Base-by-base conservation (phyloP, 2,329 filamentous ascomycete genomes). In the Berkeleyomyces rouxiae region DNA sequence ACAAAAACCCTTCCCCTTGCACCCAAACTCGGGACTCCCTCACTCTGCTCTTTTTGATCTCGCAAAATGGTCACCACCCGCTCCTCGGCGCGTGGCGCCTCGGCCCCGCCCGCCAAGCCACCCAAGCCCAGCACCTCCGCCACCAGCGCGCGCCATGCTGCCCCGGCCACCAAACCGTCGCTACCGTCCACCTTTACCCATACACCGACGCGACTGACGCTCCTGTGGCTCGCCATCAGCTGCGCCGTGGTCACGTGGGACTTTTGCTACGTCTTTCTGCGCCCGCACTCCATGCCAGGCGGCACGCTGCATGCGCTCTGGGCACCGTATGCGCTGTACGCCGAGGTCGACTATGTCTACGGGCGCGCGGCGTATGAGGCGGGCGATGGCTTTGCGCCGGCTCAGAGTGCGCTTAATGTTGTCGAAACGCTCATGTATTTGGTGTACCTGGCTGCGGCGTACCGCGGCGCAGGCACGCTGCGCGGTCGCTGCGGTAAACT, bases 221-320 rank as follows among this genome's bases (percentile, higher is more conserved):
- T 89, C 51, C 67, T 83, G 66, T 95, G 90, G 90, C 78, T 95
- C 36, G 73, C 79, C 64, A 66, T 92, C 65, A 90, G 87, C 23
- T 74, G 93, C 13, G 88, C 88, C 1, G 79, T 95, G 65, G 88
- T 95, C 58, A 70, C 82, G 59, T 95, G 90, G 90, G 90, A 96
- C 74, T 82, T 81, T 39, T 76, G 77, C 64, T 96, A 95, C 75
- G 83, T 95, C 46, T 77, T 95, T 57, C 76, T 88, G 61, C 87
- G 90, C 23, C 90, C 90, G 39, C 82, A 85, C 72, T 87, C 84
- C 63, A 93, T 96, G 87, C 82, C 85, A 0, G 88, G 88, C 67
- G 90, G 90, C 13, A 74, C 73, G 57, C 76, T 86, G 61, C 88
- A 95, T 75, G 87, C 87, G 1, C 68, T 95, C 49, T 96, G 82